Base-by-base conservation (phyloP, 2,329 filamentous ascomycete genomes). In the Alternaria solani region DNA sequence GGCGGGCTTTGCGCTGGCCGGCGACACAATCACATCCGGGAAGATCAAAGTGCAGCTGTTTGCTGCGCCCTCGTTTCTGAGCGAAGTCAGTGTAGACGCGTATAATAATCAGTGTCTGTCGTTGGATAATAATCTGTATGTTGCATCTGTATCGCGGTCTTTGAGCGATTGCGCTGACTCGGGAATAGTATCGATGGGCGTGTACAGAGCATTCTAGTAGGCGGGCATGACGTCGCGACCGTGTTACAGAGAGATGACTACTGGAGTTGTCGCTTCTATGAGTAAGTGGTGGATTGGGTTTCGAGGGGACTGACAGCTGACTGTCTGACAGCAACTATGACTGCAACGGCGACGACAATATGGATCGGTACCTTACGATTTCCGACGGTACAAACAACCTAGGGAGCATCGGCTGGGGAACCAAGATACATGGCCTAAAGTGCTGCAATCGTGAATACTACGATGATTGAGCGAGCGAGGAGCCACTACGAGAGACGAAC, bases 31-130 rank as follows among this genome's bases (percentile, higher is more conserved):
- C 12, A 65, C 64, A 4, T 51, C 61, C 5, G 54, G 55, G 28
- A 69, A 69, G 32, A 77, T 78, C 64, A 76, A 75, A 59, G 74
- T 78, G 5, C 75, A 75, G 52, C 54, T 78, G 6, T 78, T 75
- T 48, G 75, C 74, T 6, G 55, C 66, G 25, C 72, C 74, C 1
- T 70, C 74, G n/a, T 78, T 74, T 49, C 67, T 71, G 30, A 67
- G 66, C 18, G 74, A 75, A 47, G 73, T 76, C 0, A 70, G 67
- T 3, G 70, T 78, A 11, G 75, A 78, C 49, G 69, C 72, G 47
- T 65, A 66, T 36, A 72, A 74, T 44, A 63, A 70, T 47, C 63
- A 65, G 43, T 78, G 75, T 56, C 49, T 74, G 7, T 70, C 68
- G 54, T 64, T 78, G 32, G 69, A 72, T 26, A 77, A 77, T 51